Conservation (phyloP, 208 protist genomes). For the Vickermania ingenoplastis region DNA sequence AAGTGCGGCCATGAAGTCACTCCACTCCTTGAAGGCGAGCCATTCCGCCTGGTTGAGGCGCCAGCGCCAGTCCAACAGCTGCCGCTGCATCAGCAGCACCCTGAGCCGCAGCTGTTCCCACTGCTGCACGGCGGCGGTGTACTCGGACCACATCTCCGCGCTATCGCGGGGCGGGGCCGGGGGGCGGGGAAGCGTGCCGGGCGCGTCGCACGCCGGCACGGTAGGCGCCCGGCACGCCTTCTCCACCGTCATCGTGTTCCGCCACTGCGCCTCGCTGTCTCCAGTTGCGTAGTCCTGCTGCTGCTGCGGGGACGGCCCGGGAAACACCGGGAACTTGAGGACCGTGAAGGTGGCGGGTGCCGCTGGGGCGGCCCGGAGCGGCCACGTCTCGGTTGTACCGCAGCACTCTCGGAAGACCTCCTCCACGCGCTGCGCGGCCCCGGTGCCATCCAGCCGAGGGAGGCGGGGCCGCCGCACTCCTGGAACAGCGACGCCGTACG, state of each 20-base stretch:
- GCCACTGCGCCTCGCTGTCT: too few species aligned
- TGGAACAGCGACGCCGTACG: too few species aligned
- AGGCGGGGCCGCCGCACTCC: too few species aligned
- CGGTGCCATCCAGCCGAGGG: neutral
- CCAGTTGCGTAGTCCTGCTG: too few species aligned
- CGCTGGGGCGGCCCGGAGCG: too few species aligned
- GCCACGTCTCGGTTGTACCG: neutral
- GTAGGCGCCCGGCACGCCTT: neutral
- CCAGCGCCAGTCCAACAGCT: neutral
- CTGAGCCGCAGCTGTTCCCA: neutral
- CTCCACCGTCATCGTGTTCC: neutral
- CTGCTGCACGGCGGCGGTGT: neutral
- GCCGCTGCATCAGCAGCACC: neutral
- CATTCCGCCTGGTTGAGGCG: neutral
- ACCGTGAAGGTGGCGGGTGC: neutral
- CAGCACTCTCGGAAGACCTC: neutral
- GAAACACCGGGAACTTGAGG: neutral
- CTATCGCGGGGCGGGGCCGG: neutral
- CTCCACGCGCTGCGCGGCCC: neutral
- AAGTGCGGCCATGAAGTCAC: neutral
- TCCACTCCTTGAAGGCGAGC: neutral
- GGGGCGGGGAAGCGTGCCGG: neutral
- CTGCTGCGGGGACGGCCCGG: too few species aligned
- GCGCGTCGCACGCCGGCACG: neutral
- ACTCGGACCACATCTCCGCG: neutral